Evolutionary conservation across 805 yeast species (phyloP).

Genomic region (Candida nemodendra): DNA sequence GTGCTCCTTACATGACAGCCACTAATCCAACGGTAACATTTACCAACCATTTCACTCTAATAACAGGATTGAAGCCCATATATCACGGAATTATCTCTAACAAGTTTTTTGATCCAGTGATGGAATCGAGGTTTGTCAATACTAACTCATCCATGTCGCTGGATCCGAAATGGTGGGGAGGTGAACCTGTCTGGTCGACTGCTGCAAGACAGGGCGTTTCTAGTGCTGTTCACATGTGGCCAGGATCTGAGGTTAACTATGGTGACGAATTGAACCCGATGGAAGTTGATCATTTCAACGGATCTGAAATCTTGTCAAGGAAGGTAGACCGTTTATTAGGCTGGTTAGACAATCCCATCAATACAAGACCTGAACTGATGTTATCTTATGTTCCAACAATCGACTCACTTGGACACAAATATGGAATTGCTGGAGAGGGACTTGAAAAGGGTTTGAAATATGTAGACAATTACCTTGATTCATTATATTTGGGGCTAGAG

Average conservation of each 20-base stretch:
- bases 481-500: slow-evolving; percentile 45
- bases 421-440: slow-evolving; percentile 64
- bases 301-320: slow-evolving; percentile 53
- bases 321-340: slow-evolving; percentile 58
- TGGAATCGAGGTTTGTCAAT: slow-evolving; percentile 58
- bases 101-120: slow-evolving; percentile 64
- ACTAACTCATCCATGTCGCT: slow-evolving; percentile 53
- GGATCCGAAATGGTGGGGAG: slow-evolving; percentile 77
- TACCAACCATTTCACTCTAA: slow-evolving; percentile 89
- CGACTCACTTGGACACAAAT: slow-evolving; percentile 72
- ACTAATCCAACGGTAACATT: slow-evolving; percentile 87
- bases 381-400: slow-evolving; percentile 78
- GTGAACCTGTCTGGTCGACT: slow-evolving; percentile 86
- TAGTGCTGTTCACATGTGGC: slow-evolving; percentile 94
- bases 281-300: slow-evolving; percentile 63
- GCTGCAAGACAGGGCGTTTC: slow-evolving; percentile 59
- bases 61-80: slow-evolving; percentile 81
- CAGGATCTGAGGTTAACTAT: slow-evolving; percentile 79
- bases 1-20: slow-evolving; percentile 85
- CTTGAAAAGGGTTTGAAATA: slow-evolving; percentile 51
- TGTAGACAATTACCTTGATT: slow-evolving; percentile 65
- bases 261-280: slow-evolving; percentile 44
- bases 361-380: slow-evolving; percentile 69
- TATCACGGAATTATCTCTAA: slow-evolving; percentile 88
- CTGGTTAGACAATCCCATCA: slow-evolving; percentile 64